phyloP scores from a whole-genome alignment of 306 rosid species.

The Begonia loranthoides region DNA sequence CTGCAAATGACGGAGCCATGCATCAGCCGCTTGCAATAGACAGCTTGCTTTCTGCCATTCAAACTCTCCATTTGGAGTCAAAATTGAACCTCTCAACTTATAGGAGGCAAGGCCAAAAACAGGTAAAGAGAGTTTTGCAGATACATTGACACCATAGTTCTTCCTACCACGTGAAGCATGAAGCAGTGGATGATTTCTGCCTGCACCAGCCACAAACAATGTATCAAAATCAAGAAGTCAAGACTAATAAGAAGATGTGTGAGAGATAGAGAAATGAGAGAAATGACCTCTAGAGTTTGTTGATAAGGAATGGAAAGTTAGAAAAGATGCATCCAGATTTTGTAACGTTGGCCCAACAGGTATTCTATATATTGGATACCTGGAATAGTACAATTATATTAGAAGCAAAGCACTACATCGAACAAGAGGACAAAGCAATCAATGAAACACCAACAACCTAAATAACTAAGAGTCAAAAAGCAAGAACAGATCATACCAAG shows the following conservation, averaged over 20 bases:
- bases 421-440: not conserved
- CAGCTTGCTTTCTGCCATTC: constrained; percentile 26
- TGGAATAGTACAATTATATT: constrained; percentile 16
- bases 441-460: constrained; percentile 1
- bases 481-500: constrained; percentile 28
- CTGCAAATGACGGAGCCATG: constrained; percentile 33
- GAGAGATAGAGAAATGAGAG: constrained; percentile 11
- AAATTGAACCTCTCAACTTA: constrained; percentile 43
- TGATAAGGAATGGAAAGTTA: constrained; percentile 40
- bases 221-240: constrained; percentile 2
- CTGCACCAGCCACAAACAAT: constrained; percentile 13
- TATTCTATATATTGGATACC: constrained; percentile 63
- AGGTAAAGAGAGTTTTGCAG: constrained; percentile 23
- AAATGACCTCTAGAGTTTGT: constrained; percentile 24
- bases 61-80: constrained; percentile 20
- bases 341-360: constrained; percentile 35
- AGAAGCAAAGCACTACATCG: not conserved
- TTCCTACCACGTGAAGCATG: constrained; percentile 24
- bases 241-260: constrained; percentile 1
- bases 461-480: not conserved
- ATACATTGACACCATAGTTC: constrained; percentile 11
- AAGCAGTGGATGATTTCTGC: constrained; percentile 10
- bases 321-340: constrained; percentile 39
- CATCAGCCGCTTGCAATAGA: constrained; percentile 29
- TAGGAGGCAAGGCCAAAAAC: constrained; percentile 47